Conservation (phyloP, 257 asterid genomes). For the Fraxinus excelsior region DNA sequence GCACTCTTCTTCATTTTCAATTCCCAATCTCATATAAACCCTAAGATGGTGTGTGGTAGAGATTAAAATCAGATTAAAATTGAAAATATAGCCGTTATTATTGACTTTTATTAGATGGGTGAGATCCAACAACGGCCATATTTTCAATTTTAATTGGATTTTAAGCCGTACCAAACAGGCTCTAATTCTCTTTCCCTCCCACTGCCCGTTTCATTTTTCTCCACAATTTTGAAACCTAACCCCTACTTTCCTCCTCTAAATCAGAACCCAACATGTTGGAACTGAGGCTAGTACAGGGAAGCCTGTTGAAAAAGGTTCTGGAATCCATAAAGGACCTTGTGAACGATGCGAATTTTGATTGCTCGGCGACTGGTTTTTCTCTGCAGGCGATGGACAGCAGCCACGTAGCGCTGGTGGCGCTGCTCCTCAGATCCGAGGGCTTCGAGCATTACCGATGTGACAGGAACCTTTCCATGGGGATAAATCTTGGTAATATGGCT, state of each 20-base stretch:
- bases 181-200: neutral
- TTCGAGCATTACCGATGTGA: constrained; percentile 49
- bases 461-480: constrained; percentile 45
- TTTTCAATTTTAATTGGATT: too few species aligned
- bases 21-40: constrained; percentile 15
- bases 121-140: too few species aligned
- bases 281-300: constrained; percentile 44
- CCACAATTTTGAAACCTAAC: constrained; percentile 10
- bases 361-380: constrained; percentile 49
- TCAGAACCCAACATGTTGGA: constrained; percentile 35
- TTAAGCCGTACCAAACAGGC: too few species aligned
- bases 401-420: constrained; percentile 48
- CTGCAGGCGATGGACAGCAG: constrained; percentile 52
- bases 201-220: neutral
- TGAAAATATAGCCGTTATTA: too few species aligned
- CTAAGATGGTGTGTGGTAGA: too few species aligned
- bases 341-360: constrained; percentile 45
- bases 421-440: constrained; percentile 48
- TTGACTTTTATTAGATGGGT: too few species aligned
- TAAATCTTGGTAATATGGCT: constrained; percentile 40
- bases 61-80: too few species aligned
- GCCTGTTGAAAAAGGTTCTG: constrained; percentile 42
- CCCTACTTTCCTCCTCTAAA: neutral
- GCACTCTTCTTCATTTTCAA: neutral
- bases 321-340: constrained; percentile 44